Base-by-base conservation (phyloP, 2,329 filamentous ascomycete species). In the Fusarium luffae region DNA sequence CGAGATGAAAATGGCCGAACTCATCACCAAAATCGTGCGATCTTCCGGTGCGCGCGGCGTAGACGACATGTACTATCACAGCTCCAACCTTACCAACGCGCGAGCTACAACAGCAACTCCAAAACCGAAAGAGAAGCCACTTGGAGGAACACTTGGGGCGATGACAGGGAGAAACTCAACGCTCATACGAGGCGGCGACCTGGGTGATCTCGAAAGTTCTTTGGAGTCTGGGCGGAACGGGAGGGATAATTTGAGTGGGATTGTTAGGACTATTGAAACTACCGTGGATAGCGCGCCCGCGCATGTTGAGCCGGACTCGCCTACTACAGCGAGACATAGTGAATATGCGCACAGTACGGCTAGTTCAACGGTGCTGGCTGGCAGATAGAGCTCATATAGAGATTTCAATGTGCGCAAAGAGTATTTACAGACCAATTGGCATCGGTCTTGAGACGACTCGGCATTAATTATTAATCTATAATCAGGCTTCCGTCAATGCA, bases 1-100 rank as follows among this genome's bases (percentile, higher is more conserved):
- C 58, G 84, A 85, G 59, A 83, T 85, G 80, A 79, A 78, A 18
- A 85, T 85, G 82, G 82, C 84, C 50, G 81, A 82, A 27, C 79
- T 85, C 7, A 85, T 85, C 63, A 80, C 72, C 5, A 82, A 80
- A 32, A 73, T 78, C 4, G 69, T 77, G 1, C 62, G 59, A 1
- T 66, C 62, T 0, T 44, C 63, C 0, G 56, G 59, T 1, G 27
- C 43, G 6, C 46, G 37, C 3, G 52, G 60, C 5, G 56, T 42
- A 12, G 54, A 60, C 2, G 59, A 71, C 6, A 42, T 37, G 8
- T 73, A 72, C 16, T 68, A 66, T 6, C 49, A 40, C 6, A 57
- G 63, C 0, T 65, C 63, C 1, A 67, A 42, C 1, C 59, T 51
- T 0, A 60, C 47, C 3, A 25, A 51, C 5, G 63, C 41, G 9